Percentiles rank a stretch among this genome's conserved stretches.
phyloP scores from a whole-genome alignment of 208 protist species.

The Giardia muris region DNA sequence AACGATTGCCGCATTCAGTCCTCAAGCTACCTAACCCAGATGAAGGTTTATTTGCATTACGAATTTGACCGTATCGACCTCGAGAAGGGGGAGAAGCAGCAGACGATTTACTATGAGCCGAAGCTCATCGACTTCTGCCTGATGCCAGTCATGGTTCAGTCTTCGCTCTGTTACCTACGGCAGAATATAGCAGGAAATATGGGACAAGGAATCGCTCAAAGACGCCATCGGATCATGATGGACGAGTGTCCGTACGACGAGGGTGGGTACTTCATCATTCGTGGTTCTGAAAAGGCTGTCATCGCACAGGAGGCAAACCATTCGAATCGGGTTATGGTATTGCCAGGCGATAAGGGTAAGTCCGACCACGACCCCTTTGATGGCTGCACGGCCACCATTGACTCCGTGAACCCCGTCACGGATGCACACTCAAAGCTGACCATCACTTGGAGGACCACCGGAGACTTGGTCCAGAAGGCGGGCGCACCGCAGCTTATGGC shows the following conservation, averaged over 20 bases:
- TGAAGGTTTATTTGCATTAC: neutral
- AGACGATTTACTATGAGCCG: neutral
- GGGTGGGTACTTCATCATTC: slow-evolving; percentile 90
- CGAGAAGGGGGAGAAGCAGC: neutral
- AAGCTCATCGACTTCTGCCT: neutral
- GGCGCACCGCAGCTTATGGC: neutral
- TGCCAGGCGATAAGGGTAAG: slow-evolving; percentile 34
- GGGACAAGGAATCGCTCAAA: neutral
- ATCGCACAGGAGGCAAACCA: slow-evolving; percentile 69
- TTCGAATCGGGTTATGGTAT: slow-evolving; percentile 77
- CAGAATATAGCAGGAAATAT: neutral
- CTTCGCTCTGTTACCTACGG: neutral
- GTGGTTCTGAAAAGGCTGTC: slow-evolving; percentile 81
- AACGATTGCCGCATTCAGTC: slow-evolving; percentile 19
- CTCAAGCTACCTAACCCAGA: neutral
- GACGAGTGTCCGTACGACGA: slow-evolving; percentile 38
- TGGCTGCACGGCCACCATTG: neutral
- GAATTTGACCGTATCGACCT: neutral
- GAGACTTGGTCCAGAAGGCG: neutral
- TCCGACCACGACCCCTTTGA: no score
- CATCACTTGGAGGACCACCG: neutral
- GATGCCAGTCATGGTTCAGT: slow-evolving; percentile 12
- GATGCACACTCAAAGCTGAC: neutral
- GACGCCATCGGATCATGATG: neutral
- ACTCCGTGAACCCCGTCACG: neutral